Percentiles rank a stretch among this genome's conserved stretches.
phyloP scores from a whole-genome alignment of 2,329 filamentous ascomycete species.

The Penicillium sp. region DNA sequence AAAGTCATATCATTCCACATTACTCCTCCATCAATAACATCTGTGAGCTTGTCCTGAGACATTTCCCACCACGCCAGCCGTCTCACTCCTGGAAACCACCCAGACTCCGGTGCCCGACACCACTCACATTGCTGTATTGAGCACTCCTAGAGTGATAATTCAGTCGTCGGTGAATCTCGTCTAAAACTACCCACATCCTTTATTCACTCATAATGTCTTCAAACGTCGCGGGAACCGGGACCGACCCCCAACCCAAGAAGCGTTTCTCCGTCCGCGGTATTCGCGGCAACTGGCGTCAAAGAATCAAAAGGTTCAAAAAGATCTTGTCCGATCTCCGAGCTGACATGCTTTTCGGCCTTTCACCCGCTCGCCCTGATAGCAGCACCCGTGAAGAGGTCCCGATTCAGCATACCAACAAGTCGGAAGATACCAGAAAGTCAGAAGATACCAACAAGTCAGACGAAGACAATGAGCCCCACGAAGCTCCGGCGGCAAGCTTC shows the following conservation, averaged over 20 bases:
- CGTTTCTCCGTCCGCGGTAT: background rate
- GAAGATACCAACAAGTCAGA: background rate
- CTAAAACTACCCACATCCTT: background rate
- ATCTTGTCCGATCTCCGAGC: background rate
- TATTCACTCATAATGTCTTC: background rate
- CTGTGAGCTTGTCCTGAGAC: background rate
- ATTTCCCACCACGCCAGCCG: background rate
- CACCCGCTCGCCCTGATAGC: background rate
- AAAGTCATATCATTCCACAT: background rate
- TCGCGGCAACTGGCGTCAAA: background rate
- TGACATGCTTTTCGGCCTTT: background rate
- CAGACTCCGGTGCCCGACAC: background rate
- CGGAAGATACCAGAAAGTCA: background rate
- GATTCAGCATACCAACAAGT: background rate
- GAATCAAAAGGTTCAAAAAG: background rate
- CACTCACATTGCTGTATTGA: background rate
- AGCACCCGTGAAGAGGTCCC: background rate
- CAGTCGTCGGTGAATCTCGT: background rate
- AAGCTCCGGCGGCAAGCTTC: too few relatives aligned
- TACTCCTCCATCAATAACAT: background rate
- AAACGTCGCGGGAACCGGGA: background rate
- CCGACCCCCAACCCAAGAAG: background rate
- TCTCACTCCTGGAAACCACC: background rate
- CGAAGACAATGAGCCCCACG: background rate
- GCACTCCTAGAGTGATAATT: background rate